A percentile compares a stretch with the other conserved stretches of the same genome.
These are phyloP conservation scores for Eucalyptus guilfoylei DNA, from an alignment of 345 rosid genomes.

Conservation along the genomic window DNA sequence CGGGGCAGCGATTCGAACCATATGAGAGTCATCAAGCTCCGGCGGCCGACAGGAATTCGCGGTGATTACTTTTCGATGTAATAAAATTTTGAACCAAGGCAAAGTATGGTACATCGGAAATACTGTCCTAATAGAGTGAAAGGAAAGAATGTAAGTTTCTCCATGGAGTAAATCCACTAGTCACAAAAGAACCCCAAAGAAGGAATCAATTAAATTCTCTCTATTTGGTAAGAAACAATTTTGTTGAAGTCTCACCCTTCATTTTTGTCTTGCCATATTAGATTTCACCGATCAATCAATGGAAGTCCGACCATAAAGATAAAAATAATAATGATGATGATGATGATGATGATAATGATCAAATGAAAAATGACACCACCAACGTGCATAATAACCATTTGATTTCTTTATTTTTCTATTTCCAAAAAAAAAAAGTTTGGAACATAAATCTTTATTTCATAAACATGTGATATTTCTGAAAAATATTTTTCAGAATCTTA, in stretches of 20 bases:
- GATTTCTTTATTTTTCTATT: too few species aligned
- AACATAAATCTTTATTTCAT: background rate
- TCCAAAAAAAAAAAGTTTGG: too few species aligned
- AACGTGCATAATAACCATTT: too few species aligned
- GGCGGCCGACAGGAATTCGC: background rate
- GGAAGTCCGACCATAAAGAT: too few species aligned
- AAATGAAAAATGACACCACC: background rate
- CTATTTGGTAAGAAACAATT: background rate
- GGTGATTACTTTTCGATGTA: background rate
- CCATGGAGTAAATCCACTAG: background rate
- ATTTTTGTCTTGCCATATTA: background rate
- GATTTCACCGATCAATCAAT: background rate
- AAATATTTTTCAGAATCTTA: fast-evolving
- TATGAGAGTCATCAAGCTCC: background rate
- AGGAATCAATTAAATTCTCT: background rate
- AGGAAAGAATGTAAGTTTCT: background rate
- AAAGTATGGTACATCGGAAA: background rate
- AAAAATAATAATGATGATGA: too few species aligned
- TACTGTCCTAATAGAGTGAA: background rate
- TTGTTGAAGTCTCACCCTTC: background rate
- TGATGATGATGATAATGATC: background rate
- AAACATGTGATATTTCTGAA: too few species aligned
- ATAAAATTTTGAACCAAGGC: background rate
- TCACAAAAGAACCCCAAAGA: background rate
- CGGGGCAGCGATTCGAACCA: background rate